phyloP scores from a whole-genome alignment of 306 rosid genomes.

The Trifolium repens region DNA sequence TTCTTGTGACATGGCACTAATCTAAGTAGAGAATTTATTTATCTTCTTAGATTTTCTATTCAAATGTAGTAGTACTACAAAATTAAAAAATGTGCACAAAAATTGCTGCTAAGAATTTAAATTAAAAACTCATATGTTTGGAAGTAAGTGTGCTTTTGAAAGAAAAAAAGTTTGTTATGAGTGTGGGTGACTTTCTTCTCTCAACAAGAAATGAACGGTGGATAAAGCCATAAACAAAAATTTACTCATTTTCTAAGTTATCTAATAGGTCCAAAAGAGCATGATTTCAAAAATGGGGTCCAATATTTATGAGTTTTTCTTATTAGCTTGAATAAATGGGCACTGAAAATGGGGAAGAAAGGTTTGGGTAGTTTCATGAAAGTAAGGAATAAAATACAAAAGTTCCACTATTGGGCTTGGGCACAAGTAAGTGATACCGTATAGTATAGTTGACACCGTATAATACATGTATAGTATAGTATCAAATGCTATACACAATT shows the following conservation, averaged over 20 bases:
- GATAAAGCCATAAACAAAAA: slow-evolving; percentile 4
- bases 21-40: not conserved
- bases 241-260: slow-evolving; percentile 33
- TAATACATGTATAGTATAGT: too few species aligned
- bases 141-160: not conserved
- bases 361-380: slow-evolving; percentile 25
- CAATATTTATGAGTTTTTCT: slow-evolving; percentile 36
- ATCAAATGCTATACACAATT: too few species aligned
- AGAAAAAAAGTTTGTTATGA: slow-evolving; percentile 20
- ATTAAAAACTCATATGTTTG: not conserved
- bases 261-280: slow-evolving; percentile 20
- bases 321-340: slow-evolving; percentile 43
- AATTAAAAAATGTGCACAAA: not conserved
- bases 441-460: not conserved
- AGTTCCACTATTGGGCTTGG: not conserved
- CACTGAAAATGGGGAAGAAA: slow-evolving; percentile 55
- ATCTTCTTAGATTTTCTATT: slow-evolving; percentile 12
- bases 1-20: not conserved
- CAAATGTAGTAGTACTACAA: not conserved
- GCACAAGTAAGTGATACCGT: not conserved
- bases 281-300: slow-evolving; percentile 49
- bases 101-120: slow-evolving; percentile 1
- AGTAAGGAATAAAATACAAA: not conserved
- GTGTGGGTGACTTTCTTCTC: slow-evolving; percentile 40
- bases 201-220: slow-evolving; percentile 19